Conservation (phyloP, 495 filamentous ascomycete species). For the Xylaria sp. region DNA sequence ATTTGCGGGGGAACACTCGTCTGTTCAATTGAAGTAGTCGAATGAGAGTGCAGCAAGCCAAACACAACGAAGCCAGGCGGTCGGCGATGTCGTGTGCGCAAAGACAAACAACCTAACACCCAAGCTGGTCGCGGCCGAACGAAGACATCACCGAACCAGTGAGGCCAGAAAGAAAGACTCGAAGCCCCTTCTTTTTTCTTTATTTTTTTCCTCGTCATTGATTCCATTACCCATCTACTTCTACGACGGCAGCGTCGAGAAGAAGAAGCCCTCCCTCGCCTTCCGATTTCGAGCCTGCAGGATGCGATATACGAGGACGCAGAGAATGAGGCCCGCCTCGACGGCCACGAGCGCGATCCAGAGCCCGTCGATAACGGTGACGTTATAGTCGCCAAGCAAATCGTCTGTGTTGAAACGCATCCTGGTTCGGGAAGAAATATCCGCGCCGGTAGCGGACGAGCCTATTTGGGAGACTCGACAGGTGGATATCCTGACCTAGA, state of each 20-base stretch:
- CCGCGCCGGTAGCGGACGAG: constrained; percentile 14
- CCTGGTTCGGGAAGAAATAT: background rate
- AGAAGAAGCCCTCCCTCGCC: constrained; percentile 8
- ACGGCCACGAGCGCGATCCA: constrained; percentile 53
- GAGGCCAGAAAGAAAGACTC: background rate
- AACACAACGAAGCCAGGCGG: background rate
- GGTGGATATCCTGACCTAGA: background rate
- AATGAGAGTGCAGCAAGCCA: background rate
- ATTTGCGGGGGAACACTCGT: background rate
- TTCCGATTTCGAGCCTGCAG: constrained; percentile 28
- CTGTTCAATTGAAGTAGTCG: background rate
- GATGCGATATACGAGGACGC: constrained; percentile 40
- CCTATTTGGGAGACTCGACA: background rate
- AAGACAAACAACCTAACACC: background rate
- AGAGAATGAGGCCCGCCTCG: constrained; percentile 50
- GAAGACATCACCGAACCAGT: background rate
- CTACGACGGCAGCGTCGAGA: constrained; percentile 14
- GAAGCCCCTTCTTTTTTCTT: background rate
- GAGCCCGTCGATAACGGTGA: constrained; percentile 51
- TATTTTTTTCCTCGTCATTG: background rate
- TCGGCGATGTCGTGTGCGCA: background rate
- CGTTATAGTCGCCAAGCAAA: constrained; percentile 43
- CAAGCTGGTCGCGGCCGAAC: background rate
- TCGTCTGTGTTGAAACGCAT: constrained; percentile 36
- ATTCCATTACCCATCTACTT: background rate